These are phyloP conservation scores for Stagonosporopsis tanaceti DNA, from an alignment of 2,329 filamentous ascomycete genomes.

Conservation along the genomic window DNA sequence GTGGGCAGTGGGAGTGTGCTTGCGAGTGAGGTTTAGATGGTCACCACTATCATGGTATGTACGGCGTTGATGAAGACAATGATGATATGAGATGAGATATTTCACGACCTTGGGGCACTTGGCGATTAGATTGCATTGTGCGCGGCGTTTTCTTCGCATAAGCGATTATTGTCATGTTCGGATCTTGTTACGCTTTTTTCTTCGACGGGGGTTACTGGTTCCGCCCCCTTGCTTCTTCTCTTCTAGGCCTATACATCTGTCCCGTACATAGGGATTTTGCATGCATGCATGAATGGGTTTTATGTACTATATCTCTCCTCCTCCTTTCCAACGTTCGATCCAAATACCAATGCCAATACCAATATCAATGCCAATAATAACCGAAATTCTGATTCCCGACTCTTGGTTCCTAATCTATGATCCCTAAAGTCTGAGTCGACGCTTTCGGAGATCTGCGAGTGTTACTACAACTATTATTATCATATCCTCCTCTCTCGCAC, in stretches of 20 bases:
- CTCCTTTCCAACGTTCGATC: background rate
- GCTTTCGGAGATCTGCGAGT: too few relatives aligned
- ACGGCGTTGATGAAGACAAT: background rate
- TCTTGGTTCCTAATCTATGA: too few relatives aligned
- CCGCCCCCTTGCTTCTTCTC: background rate
- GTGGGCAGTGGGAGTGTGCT: constrained; percentile 70
- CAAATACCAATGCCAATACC: too few relatives aligned
- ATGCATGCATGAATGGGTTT: background rate
- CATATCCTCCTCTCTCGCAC: too few relatives aligned
- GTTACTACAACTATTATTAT: too few relatives aligned
- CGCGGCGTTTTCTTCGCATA: background rate
- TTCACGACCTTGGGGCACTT: background rate
- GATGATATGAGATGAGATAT: background rate
- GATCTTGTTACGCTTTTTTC: background rate
- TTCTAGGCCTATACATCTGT: background rate
- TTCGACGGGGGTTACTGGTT: background rate
- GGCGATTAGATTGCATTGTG: background rate
- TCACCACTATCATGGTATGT: background rate
- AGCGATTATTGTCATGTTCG: background rate
- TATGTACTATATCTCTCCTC: background rate
- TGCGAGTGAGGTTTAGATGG: constrained; percentile 37
- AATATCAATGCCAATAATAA: too few relatives aligned
- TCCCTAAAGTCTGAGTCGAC: too few relatives aligned
- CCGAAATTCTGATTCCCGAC: too few relatives aligned
- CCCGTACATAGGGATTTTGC: background rate